Evolutionary conservation across 805 yeast species (phyloP), one percentile per base, ranked within the genome.

Genomic region (Vanderwaltozyma verrucispora): DNA sequence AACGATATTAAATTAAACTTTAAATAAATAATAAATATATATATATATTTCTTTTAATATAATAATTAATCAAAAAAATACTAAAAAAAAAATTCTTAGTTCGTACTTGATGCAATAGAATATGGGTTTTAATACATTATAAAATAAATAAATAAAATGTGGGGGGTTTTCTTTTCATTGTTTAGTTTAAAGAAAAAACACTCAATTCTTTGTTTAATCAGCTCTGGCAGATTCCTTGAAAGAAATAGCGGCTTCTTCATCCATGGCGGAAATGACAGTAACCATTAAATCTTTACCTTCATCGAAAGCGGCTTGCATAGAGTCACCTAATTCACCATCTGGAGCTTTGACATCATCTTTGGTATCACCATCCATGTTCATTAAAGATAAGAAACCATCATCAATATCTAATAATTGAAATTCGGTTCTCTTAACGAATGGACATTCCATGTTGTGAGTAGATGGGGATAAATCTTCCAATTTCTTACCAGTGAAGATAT

Each of bases 381-480:
- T 88, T 70, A 92, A 80, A 64, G 83, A 82, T 66, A 92, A 80
- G 94, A 69, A 92, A 53, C 95, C 98, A 63, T 92, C 98, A 65
- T 92, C 98, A 62, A 92, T 87, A 75, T 92, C 95, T 71, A 89
- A 83, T 68, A 82, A 84, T 76, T 85, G 95, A 82, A 50, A 92
- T 78, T 92, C 98, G 57, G 80, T 76, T 80, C 98, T 94, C 64
- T 69, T 64, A 61, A 92, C 98, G 68, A 86, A 80, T 72, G 98
- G 98, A 66, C 89, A 97, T 73, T 89, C 96, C 97, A 92, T 88
- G 76, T 92, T 92, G 80, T 92, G 98, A 75, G 98, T 92, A 50
- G 98, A 92, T 73, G 98, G 98, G 56, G 98, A 92, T 69, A 92
- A 83, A 74, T 92, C 98, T 80, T 92, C 98, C 71, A 88, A 80